Base-by-base conservation (phyloP, 257 asterid genomes). In the Dorcoceras hygrometricum region DNA sequence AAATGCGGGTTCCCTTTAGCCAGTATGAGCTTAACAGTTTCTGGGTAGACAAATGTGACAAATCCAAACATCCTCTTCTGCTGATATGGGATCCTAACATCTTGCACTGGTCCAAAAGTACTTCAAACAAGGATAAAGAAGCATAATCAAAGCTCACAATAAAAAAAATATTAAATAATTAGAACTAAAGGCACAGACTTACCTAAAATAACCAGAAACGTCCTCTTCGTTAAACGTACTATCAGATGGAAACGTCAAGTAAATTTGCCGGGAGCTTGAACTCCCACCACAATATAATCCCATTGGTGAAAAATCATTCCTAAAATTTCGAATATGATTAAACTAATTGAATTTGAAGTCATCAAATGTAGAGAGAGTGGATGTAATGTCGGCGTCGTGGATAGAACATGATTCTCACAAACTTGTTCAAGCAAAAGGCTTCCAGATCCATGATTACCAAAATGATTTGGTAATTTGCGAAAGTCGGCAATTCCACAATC, bases 1-100 rank as follows among this genome's bases (percentile, higher is more conserved):
- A 89, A 91, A 87, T 91, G 98, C 4, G 96, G 98, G 74, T 91
- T 91, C 34, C 98, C 98, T 75, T 91, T 89, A 2, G 91, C 94
- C 74, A 91, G 75, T 66, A 91, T 91, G 63, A 69, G 84, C 81
- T 91, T 87, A 60, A 91, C 98, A 1, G 98, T 89, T 51, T 91
- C 98, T 0, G 98, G 79, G 73, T 80, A 87, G 50, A 81, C 78
- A 77, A 91, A 91, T 0, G 98, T 83, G 19, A 91, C 98, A 67
- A 91, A 91, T 25, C 98, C 98, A 59, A 91, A 91, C 98, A 91
- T 91, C 1, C 98, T 77, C 77, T 87, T 91, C 78, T 85, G 98
- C 87, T 91, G 98, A 72, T 87, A 89, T 0, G 98, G 98, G 66
- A 91, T 91, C 74, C 98, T 80, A 68, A 91, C 98, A 82, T 91